Percentiles rank a stretch among this genome's conserved stretches.
Conservation (phyloP, 2,329 filamentous ascomycete species). For the Myriosclerotinia scirpicola region DNA sequence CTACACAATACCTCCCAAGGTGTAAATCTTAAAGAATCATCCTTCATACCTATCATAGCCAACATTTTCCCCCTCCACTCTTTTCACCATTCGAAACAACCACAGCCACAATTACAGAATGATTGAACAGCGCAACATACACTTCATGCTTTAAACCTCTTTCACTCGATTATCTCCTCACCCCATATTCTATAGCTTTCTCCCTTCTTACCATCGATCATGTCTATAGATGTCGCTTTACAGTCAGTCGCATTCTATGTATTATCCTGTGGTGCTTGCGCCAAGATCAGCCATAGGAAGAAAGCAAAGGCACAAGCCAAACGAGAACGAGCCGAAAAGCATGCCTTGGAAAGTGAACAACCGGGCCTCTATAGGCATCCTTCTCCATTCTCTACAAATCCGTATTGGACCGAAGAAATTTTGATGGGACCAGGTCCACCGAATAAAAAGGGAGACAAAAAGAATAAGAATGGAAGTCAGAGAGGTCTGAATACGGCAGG, state of each 20-base stretch:
- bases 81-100: constrained; percentile 12
- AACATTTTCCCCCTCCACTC: constrained; percentile 3
- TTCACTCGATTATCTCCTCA: background rate
- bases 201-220: constrained; percentile 31
- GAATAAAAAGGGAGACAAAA: constrained; percentile 55
- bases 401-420: constrained; percentile 87
- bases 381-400: constrained; percentile 80
- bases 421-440: constrained; percentile 73
- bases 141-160: constrained; percentile 20
- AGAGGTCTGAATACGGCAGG: constrained; percentile 59
- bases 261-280: constrained; percentile 75
- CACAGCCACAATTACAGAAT: constrained; percentile 12
- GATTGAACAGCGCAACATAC: constrained; percentile 15
- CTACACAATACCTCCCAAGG: background rate
- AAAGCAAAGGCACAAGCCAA: constrained; percentile 70
- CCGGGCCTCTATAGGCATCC: constrained; percentile 77
- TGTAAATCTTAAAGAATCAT: background rate
- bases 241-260: constrained; percentile 80
- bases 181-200: background rate
- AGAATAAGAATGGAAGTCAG: constrained; percentile 56
- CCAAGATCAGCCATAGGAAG: constrained; percentile 66
- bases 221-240: constrained; percentile 59
- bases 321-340: constrained; percentile 64
- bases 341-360: constrained; percentile 64
- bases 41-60: background rate